These are phyloP conservation scores for Globisporangium abappressorium DNA, from an alignment of 352 stramenopile species.

Conservation along the genomic window DNA sequence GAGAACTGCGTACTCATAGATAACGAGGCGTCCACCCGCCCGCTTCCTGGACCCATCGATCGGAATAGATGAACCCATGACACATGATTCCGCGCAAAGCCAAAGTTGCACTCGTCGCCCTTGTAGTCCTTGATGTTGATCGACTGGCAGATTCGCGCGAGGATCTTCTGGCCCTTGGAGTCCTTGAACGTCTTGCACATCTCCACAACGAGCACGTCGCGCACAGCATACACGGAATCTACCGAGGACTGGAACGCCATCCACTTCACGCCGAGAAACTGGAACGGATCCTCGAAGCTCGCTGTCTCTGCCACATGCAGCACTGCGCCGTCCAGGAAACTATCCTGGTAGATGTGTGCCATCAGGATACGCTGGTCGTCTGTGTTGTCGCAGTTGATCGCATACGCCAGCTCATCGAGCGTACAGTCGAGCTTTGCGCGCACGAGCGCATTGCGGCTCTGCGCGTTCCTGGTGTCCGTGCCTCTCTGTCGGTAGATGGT, in stretches of 20 bases:
- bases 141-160: conserved; percentile 60
- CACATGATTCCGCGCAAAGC: conserved; percentile 52
- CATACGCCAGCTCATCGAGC: conserved; percentile 72
- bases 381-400: conserved; percentile 53
- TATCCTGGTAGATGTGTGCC: conserved; percentile 65
- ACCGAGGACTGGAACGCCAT: conserved; percentile 64
- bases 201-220: conserved; percentile 59
- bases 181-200: conserved; percentile 58
- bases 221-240: conserved; percentile 66
- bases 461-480: conserved; percentile 35
- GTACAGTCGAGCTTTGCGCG: conserved; percentile 67
- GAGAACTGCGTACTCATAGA: conserved; percentile 23
- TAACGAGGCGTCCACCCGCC: conserved; percentile 36
- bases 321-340: conserved; percentile 71
- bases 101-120: conserved; percentile 51
- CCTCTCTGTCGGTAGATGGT: conserved; percentile 57
- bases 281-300: conserved; percentile 54
- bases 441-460: conserved; percentile 47
- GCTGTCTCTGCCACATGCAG: conserved; percentile 54
- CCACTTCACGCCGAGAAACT: conserved; percentile 77
- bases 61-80: conserved; percentile 61
- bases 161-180: conserved; percentile 51
- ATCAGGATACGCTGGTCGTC: conserved; percentile 60
- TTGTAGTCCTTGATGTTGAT: conserved; percentile 47
- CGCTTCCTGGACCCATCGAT: conserved; percentile 43